phyloP scores from a whole-genome alignment of 768 basidiomycete genomes.

The Postia placenta region DNA sequence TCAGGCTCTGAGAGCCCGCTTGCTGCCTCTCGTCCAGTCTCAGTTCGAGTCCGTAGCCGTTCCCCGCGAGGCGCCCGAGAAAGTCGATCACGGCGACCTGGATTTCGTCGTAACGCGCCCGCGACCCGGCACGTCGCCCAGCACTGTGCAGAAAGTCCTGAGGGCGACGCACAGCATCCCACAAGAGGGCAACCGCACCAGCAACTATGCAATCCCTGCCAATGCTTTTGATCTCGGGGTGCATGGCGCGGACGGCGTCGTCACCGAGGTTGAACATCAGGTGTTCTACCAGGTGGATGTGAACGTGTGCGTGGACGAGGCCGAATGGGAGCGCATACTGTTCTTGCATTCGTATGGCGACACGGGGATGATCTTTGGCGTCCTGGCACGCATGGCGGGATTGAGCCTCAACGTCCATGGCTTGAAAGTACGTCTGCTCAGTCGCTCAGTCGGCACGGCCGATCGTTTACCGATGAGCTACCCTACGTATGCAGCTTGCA shows the following conservation, averaged over 20 bases:
- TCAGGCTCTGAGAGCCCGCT: constrained; percentile 38
- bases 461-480: not conserved
- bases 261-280: constrained; percentile 18
- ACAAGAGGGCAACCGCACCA: constrained; percentile 47
- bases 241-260: constrained; percentile 24
- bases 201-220: constrained; percentile 56
- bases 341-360: constrained; percentile 67
- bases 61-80: constrained; percentile 61
- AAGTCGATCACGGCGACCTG: constrained; percentile 60
- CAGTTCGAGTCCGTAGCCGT: constrained; percentile 48
- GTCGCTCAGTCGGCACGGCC: not conserved
- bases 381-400: constrained; percentile 47
- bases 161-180: constrained; percentile 43
- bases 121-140: constrained; percentile 11
- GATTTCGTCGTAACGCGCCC: constrained; percentile 60
- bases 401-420: constrained; percentile 47
- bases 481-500: constrained; percentile 22
- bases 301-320: constrained; percentile 45
- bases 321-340: constrained; percentile 42
- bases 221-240: constrained; percentile 32
- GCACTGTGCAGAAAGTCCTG: constrained; percentile 30
- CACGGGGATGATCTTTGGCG: constrained; percentile 61
- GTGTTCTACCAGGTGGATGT: constrained; percentile 54
- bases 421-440: constrained; percentile 40
- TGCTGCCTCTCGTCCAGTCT: constrained; percentile 33